Base-by-base conservation (phyloP, 768 basidiomycete genomes). In the Boletus coccyginus region DNA sequence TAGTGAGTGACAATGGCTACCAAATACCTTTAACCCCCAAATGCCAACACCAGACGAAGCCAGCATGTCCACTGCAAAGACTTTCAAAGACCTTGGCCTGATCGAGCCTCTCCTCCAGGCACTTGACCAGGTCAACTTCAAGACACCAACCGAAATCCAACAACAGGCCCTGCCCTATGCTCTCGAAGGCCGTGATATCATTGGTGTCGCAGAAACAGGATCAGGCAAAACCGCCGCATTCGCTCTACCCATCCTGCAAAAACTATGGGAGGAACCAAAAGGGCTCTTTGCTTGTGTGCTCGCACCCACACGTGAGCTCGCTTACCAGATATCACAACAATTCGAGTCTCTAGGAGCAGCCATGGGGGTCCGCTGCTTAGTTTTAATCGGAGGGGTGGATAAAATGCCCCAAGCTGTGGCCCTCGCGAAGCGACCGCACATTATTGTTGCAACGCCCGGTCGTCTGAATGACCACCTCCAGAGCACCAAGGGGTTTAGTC, bases 191-290 rank as follows among this genome's bases (percentile, higher is more conserved):
- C 85, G 88, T 66, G 97, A 99, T 75, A 92, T 99, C 62, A 98
- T 99, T 56, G 97, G 97, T 19, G 89, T 99, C n/a, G 97, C 97
- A 33, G 87, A 92, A 62, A 99, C 97, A 11, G 97, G 97, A 32
- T 94, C 92, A 13, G 97, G 96, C 62, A 98, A 99, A 78, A 98
- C 97, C 0, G 96, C 94, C 16, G 95, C 97, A 21, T 98, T 98
- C 73, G 94, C 92, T 27, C 75, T 98, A 7, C 97, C 97, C 3
- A 96, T 99, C 56, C 75, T 99, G 36, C 97, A 99, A 73, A 92
- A 92, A 62, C 74, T 98, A 71, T 98, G 94, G 94, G 90, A 94
- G 47, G 90, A 95, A 32, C 97, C 97, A 45, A 88, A 88, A 66
- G 91, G 93, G 21, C 81, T 96, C 40, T 99, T 94, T 69, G 94